These are phyloP conservation scores for Crithidia acanthocephali DNA, from an alignment of 208 protist genomes.

Conservation along the genomic window DNA sequence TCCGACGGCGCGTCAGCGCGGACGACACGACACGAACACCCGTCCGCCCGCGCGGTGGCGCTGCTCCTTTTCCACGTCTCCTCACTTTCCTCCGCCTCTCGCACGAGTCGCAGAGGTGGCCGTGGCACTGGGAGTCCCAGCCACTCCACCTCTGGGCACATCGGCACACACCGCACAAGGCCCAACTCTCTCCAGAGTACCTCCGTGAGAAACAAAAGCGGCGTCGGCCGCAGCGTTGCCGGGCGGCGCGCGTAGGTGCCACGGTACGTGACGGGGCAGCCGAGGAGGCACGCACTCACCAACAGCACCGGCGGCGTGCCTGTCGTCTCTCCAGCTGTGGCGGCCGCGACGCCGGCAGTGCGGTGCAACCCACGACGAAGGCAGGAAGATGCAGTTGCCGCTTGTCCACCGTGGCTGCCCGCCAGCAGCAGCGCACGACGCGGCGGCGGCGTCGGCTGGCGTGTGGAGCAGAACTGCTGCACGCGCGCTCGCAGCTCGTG, in stretches of 20 bases:
- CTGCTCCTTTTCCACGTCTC: too few species aligned
- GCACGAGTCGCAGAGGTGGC: slow-evolving; percentile 49
- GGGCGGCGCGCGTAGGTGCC: slow-evolving; percentile 13
- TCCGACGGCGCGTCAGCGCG: not conserved
- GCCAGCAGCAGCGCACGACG: not conserved
- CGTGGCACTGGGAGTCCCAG: slow-evolving; percentile 66
- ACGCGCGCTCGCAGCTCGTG: slow-evolving; percentile 17
- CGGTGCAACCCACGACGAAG: not conserved
- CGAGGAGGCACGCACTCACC: slow-evolving; percentile 75
- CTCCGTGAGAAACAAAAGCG: slow-evolving; percentile 51
- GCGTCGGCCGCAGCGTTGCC: slow-evolving; percentile 12
- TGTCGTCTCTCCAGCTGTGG: too few species aligned
- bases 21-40: not conserved
- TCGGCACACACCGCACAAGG: slow-evolving; percentile 48
- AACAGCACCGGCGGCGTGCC: slow-evolving; percentile 43
- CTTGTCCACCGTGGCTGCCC: too few species aligned
- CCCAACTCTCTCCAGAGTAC: slow-evolving; percentile 39
- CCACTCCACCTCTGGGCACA: slow-evolving; percentile 84
- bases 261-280: slow-evolving; percentile 62
- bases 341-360: not conserved
- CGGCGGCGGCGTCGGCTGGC: slow-evolving; percentile 20
- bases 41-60: not conserved
- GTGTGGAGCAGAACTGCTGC: slow-evolving; percentile 18
- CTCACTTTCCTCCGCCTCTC: too few species aligned
- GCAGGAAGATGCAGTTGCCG: too few species aligned